Percentiles rank a stretch among this genome's conserved stretches.
These are phyloP conservation scores for Punctularia strigosozonata DNA, from an alignment of 768 basidiomycete genomes.

Conservation along the genomic window DNA sequence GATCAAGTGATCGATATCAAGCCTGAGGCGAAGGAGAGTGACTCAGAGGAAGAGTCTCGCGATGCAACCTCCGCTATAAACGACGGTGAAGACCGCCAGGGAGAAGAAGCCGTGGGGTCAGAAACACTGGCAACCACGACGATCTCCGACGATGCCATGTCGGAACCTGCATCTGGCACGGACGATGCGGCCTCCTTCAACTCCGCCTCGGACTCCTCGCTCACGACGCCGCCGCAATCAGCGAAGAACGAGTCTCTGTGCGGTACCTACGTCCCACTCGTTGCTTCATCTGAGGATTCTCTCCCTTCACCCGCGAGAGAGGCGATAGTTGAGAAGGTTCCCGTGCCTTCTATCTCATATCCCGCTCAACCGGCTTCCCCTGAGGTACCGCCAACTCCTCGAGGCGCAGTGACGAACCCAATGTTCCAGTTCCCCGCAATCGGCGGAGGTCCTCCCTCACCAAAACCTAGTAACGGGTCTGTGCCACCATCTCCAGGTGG, in stretches of 20 bases:
- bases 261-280: conserved; percentile 34
- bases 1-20: conserved; percentile 17
- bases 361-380: too few species aligned
- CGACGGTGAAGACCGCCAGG: neutral
- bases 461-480: conserved; percentile 17
- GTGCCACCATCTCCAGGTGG: conserved; percentile 22
- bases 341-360: too few species aligned
- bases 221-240: conserved; percentile 24
- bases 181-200: conserved; percentile 16
- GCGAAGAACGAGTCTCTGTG: conserved; percentile 17
- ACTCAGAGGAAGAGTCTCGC: neutral
- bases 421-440: too few species aligned
- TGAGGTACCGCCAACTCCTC: too few species aligned
- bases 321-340: too few species aligned
- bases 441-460: conserved; percentile 4
- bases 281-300: conserved; percentile 47
- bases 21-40: conserved; percentile 1
- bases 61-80: conserved; percentile 1
- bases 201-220: conserved; percentile 20
- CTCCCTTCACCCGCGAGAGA: too few species aligned
- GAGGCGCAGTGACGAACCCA: too few species aligned
- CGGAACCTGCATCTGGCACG: conserved; percentile 4
- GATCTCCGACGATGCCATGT: too few species aligned
- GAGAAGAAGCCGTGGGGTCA: neutral
- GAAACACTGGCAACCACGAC: neutral